These are phyloP conservation scores for Chaetomium sp. DNA, from an alignment of 2,329 filamentous ascomycete genomes.

Conservation along the genomic window DNA sequence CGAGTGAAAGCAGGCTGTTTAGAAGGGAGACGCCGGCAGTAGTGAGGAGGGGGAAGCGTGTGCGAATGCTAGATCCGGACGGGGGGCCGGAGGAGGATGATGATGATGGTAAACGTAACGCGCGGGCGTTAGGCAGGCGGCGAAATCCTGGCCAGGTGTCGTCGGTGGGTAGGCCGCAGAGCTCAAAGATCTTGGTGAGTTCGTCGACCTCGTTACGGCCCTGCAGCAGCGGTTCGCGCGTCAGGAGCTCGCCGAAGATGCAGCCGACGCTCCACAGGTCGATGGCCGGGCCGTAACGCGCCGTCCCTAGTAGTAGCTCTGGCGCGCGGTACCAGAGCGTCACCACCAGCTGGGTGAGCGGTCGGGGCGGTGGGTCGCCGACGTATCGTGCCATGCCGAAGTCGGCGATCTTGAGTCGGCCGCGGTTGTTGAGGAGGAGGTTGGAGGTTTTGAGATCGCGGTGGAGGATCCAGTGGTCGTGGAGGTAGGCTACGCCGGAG, in stretches of 20 bases:
- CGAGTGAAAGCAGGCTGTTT: slow-evolving; percentile 61
- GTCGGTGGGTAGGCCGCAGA: slow-evolving; percentile 80
- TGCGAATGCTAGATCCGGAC: slow-evolving; percentile 53
- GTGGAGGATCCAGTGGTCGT: slow-evolving; percentile 85
- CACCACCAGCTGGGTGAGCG: slow-evolving; percentile 86
- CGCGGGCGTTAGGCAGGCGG: slow-evolving; percentile 77
- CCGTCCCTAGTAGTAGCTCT: slow-evolving; percentile 77
- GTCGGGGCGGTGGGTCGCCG: slow-evolving; percentile 65
- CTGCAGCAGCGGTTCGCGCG: slow-evolving; percentile 74
- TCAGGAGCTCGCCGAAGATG: slow-evolving; percentile 87
- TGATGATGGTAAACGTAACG: slow-evolving; percentile 57
- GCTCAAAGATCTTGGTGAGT: slow-evolving; percentile 77
- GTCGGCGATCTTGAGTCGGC: slow-evolving; percentile 90
- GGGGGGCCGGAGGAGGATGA: not conserved
- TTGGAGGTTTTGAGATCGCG: slow-evolving; percentile 92
- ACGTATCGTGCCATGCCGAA: slow-evolving; percentile 96
- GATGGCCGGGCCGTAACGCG: slow-evolving; percentile 66
- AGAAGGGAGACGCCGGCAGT: slow-evolving; percentile 66
- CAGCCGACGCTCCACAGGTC: slow-evolving; percentile 97
- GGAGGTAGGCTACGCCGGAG: slow-evolving; percentile 75
- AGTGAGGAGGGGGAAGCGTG: slow-evolving; percentile 77
- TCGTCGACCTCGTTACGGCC: slow-evolving; percentile 92
- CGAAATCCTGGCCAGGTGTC: slow-evolving; percentile 81
- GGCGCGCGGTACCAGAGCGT: slow-evolving; percentile 96
- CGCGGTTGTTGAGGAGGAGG: slow-evolving; percentile 90